These are phyloP conservation scores for Lactarius tabidus DNA, from an alignment of 768 basidiomycete genomes.

Conservation along the genomic window DNA sequence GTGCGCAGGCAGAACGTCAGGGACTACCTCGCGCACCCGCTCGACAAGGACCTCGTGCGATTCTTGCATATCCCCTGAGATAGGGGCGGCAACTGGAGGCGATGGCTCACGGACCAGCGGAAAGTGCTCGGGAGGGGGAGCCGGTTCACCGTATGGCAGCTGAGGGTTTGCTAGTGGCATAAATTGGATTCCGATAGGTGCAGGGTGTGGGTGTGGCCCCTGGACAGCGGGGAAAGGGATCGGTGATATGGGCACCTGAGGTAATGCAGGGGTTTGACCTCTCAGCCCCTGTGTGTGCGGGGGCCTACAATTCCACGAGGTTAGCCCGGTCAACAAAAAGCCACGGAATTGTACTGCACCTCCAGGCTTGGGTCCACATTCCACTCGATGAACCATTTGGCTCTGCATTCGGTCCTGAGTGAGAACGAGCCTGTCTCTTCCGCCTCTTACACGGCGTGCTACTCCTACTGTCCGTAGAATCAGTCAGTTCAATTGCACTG, in stretches of 20 bases:
- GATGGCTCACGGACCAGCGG: not conserved
- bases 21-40: slow-evolving; percentile 62
- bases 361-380: not conserved
- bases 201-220: not conserved
- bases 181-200: not conserved
- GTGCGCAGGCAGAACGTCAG: slow-evolving; percentile 61
- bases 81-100: not conserved
- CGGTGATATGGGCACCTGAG: not conserved
- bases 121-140: not conserved
- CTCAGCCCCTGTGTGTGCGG: not conserved
- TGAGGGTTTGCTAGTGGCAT: not conserved
- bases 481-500: slow-evolving; percentile 49
- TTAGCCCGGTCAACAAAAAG: not conserved
- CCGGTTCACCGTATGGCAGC: not conserved
- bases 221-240: not conserved
- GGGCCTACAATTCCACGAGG: not conserved
- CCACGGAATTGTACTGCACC: slow-evolving; percentile 2
- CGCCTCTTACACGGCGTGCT: slow-evolving; percentile 6
- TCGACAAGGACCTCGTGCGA: slow-evolving; percentile 36
- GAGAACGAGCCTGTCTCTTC: slow-evolving; percentile 5
- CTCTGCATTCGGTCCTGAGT: not conserved
- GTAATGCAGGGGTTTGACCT: not conserved
- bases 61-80: slow-evolving; percentile 3
- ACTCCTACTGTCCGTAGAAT: slow-evolving; percentile 42
- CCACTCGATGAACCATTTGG: not conserved